Base-by-base conservation (phyloP, 192 early-diverging fungal genomes). In the Coemansia sp. region DNA sequence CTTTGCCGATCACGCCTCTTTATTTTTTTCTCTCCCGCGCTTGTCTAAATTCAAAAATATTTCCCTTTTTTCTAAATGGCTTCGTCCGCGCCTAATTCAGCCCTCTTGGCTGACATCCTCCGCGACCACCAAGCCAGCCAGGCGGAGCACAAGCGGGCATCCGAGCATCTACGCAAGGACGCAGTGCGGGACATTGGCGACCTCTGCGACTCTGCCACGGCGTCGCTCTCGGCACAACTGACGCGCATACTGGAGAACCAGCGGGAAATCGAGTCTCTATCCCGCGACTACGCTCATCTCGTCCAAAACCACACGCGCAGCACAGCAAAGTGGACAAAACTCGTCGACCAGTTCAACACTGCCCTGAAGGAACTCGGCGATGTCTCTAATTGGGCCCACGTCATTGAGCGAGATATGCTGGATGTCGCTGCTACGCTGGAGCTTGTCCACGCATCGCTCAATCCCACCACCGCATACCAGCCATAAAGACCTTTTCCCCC, bases 351-450 rank as follows among this genome's bases (percentile, higher is more conserved):
- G 61, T 92, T 95, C 65, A 93, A 89, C 67, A 78, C 74, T 1
- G 83, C 93, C 20, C 76, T 94, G 7, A 96, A 96, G 82, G 94
- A 96, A 67, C 83, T 96, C 14, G 95, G 95, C 20, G 92, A 95
- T 68, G 90, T 94, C 19, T 82, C 90, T 45, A 91, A 92, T 70
- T 96, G 95, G 95, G 91, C 90, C 0, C 74, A 87, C 25, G 89
- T 91, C 17, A 94, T 96, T 32, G 93, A 95, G 38, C 77, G 82
- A 63, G 95, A 96, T 68, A 91, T 95, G 89, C 77, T 82, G 51
- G 88, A 90, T 40, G 86, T 93, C 0, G 89, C 89, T 37, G 70
- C 78, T 0, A 89, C 89, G 0, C 73, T 93, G 1, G 92, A 93
- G 60, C 51, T 84, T 1, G 77, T 80, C 25, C 76, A 80, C 38